Conservation (phyloP, 331 rosid genomes). For the Saraca asoca region DNA sequence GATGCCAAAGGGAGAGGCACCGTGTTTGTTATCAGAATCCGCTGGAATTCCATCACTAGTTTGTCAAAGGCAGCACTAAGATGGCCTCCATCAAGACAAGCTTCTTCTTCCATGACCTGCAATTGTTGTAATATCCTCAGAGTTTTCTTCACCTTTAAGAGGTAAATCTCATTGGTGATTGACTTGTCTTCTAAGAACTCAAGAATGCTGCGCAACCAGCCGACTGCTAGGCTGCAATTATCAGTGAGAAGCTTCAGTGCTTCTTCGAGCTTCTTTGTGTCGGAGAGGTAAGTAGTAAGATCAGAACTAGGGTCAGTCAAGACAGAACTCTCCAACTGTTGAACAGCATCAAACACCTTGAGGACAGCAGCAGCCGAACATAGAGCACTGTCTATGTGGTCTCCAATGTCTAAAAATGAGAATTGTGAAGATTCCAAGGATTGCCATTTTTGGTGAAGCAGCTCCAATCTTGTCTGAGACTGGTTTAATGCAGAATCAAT, state of each 20-base stretch:
- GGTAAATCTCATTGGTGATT: conserved; percentile 37
- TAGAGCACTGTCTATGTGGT: conserved; percentile 54
- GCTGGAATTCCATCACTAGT: conserved; percentile 63
- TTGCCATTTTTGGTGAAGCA: conserved; percentile 42
- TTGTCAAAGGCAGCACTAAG: conserved; percentile 65
- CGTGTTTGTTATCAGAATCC: conserved; percentile 47
- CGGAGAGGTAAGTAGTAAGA: conserved; percentile 53
- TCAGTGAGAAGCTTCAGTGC: conserved; percentile 68
- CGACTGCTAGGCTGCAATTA: conserved; percentile 58
- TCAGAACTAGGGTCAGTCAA: conserved; percentile 42
- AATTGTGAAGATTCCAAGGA: conserved; percentile 54
- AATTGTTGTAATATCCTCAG: conserved; percentile 52
- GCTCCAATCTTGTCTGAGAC: conserved; percentile 52
- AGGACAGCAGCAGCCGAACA: conserved; percentile 66
- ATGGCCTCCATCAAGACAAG: conserved; percentile 63
- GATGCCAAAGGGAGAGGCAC: conserved; percentile 48
- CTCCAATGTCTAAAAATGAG: conserved; percentile 44
- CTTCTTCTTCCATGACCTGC: conserved; percentile 42
- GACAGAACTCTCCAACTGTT: conserved; percentile 62
- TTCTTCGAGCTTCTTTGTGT: conserved; percentile 64
- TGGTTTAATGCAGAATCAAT: conserved; percentile 51
- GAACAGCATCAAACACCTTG: conserved; percentile 52
- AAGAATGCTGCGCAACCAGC: conserved; percentile 64
- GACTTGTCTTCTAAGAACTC: conserved; percentile 50
- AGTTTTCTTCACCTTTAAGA: conserved; percentile 51